These are phyloP conservation scores for Mycosphaerelloides madeirae DNA, from an alignment of 2,329 filamentous ascomycete species.

Conservation along the genomic window DNA sequence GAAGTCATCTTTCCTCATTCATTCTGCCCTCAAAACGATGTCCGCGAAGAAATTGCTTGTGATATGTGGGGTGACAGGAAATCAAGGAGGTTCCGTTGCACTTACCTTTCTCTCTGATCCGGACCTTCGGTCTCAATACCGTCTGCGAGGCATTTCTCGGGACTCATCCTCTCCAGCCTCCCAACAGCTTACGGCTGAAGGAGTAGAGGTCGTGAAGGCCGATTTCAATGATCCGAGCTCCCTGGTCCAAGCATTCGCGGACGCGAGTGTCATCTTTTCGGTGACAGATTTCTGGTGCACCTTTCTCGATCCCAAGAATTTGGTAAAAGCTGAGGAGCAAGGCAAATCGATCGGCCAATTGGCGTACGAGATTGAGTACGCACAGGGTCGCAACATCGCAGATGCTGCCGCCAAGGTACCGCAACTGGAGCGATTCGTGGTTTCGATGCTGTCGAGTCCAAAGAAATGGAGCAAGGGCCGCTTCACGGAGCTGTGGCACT, in stretches of 20 bases:
- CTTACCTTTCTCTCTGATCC: slow-evolving; percentile 19
- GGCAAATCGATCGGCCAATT: slow-evolving; percentile 18
- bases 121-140: slow-evolving; percentile 2
- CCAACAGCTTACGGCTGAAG: slow-evolving; percentile 25
- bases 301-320: slow-evolving; percentile 12
- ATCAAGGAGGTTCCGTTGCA: slow-evolving; percentile 17
- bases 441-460: slow-evolving; percentile 23
- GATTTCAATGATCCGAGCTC: slow-evolving; percentile 29
- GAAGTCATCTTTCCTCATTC: too few species aligned
- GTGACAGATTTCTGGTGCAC: slow-evolving; percentile 33
- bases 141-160: slow-evolving; percentile 37
- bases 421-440: slow-evolving; percentile 24
- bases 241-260: slow-evolving; percentile 27
- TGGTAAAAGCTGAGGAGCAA: slow-evolving; percentile 18
- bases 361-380: slow-evolving; percentile 24
- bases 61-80: slow-evolving; percentile 1
- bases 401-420: slow-evolving; percentile 23
- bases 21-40: too few species aligned
- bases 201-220: slow-evolving; percentile 33
- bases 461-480: slow-evolving; percentile 26
- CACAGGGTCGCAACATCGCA: slow-evolving; percentile 29
- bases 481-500: slow-evolving; percentile 25
- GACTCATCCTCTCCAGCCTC: slow-evolving; percentile 35
- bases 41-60: too few species aligned
- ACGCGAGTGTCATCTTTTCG: slow-evolving; percentile 36